Conservation (phyloP, 169 alveolate genomes). For the Babesia gibsoni region DNA sequence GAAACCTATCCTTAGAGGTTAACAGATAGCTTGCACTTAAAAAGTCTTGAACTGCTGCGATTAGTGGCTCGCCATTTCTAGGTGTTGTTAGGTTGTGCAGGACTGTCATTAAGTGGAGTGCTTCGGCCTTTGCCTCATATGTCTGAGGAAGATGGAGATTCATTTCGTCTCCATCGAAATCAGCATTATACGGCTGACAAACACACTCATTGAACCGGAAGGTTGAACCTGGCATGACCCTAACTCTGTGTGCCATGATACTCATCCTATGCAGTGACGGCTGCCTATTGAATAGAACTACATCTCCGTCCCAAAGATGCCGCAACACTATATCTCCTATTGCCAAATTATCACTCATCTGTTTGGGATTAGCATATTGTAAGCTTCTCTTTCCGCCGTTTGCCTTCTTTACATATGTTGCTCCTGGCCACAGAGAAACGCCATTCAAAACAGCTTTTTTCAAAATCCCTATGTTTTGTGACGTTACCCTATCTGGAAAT, state of each 20-base stretch:
- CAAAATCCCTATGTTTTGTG: constrained; percentile 83
- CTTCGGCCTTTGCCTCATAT: constrained; percentile 95
- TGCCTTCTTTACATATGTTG: constrained; percentile 82
- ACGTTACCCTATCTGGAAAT: constrained; percentile 94
- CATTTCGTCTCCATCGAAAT: constrained; percentile 99
- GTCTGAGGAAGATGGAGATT: constrained; percentile 98
- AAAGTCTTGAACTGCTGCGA: constrained; percentile 94
- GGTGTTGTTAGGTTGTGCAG: constrained; percentile 93
- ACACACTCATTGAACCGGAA: constrained; percentile 96
- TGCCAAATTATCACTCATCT: constrained; percentile 72
- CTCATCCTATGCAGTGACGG: constrained; percentile 98
- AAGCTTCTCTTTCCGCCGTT: constrained; percentile 80
- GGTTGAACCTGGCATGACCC: constrained; percentile 93
- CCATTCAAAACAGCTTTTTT: constrained; percentile 91
- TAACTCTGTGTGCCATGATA: constrained; percentile 95
- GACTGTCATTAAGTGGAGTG: constrained; percentile 92
- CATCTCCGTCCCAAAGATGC: constrained; percentile 96
- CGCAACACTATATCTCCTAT: constrained; percentile 98
- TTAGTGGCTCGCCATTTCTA: constrained; percentile 95
- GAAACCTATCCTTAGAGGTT: constrained; percentile 93
- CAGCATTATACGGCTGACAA: constrained; percentile 99
- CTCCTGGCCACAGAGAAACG: constrained; percentile 95
- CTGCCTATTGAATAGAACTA: constrained; percentile 96
- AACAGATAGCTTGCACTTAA: constrained; percentile 89
- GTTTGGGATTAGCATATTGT: constrained; percentile 82